phyloP scores from a whole-genome alignment of 257 asterid genomes.

The Ligustrum vulgare region DNA sequence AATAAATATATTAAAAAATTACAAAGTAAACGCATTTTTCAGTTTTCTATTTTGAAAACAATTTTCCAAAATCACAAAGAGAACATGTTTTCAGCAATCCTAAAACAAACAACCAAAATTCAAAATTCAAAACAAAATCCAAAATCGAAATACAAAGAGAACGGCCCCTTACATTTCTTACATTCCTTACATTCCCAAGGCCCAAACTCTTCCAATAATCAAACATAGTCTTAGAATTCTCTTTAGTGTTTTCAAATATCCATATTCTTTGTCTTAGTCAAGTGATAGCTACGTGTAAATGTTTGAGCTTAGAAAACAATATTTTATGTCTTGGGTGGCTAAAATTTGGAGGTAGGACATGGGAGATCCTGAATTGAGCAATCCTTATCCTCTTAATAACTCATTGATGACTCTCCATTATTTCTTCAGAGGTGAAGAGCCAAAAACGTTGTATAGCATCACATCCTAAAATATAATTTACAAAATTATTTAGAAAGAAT shows the following conservation, averaged over 20 bases:
- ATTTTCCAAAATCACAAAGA: no score
- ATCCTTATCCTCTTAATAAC: conserved; percentile 43
- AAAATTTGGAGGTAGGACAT: conserved; percentile 46
- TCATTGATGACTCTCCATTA: conserved; percentile 71
- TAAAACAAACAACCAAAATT: no score
- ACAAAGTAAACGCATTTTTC: no score
- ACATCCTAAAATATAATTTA: conserved; percentile 49
- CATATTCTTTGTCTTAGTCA: conserved; percentile 70
- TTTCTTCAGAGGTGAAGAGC: conserved; percentile 54
- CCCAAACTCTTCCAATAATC: conserved; percentile 61
- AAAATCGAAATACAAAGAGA: no score
- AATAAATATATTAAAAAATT: no score
- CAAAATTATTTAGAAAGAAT: background rate
- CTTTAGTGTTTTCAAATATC: conserved; percentile 62
- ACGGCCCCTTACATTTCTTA: no score
- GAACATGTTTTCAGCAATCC: no score
- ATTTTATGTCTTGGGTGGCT: conserved; percentile 45
- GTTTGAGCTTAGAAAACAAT: conserved; percentile 70
- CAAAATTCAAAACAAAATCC: no score
- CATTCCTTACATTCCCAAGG: conserved; percentile 49
- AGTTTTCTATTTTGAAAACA: no score
- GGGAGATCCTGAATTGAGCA: conserved; percentile 34
- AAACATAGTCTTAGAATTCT: conserved; percentile 54
- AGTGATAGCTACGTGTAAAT: conserved; percentile 63
- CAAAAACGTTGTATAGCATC: conserved; percentile 57